A percentile compares a stretch with the other conserved stretches of the same genome.
These are phyloP conservation scores for Candida adriatica DNA, from an alignment of 805 yeast species.

Conservation along the genomic window DNA sequence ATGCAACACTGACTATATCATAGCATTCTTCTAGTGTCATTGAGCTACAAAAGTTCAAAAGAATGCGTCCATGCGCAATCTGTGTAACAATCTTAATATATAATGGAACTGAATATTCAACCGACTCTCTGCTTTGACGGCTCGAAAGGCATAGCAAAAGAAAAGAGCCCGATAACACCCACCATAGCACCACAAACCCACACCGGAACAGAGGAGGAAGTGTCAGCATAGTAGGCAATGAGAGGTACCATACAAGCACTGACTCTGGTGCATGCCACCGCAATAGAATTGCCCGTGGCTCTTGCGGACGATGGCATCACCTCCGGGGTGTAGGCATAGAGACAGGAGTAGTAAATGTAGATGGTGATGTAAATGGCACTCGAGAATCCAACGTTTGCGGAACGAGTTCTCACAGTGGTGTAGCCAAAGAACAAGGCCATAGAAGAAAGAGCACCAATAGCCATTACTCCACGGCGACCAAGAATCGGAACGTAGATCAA, in stretches of 20 bases:
- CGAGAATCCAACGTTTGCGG: conserved; percentile 41
- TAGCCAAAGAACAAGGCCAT: conserved; percentile 56
- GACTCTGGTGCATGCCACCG: conserved; percentile 45
- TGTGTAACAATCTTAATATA: too few relatives aligned
- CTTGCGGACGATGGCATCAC: conserved; percentile 45
- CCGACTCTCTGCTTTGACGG: conserved; percentile 28
- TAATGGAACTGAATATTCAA: too few relatives aligned
- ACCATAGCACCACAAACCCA: conserved; percentile 8
- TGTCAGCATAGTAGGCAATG: conserved; percentile 32
- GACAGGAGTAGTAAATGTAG: conserved; percentile 48
- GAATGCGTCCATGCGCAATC: too few relatives aligned
- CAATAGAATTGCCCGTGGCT: conserved; percentile 55
- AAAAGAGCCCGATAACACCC: conserved; percentile 35
- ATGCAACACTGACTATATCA: too few relatives aligned
- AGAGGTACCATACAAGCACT: conserved; percentile 52
- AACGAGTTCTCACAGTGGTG: conserved; percentile 51
- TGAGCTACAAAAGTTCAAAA: too few relatives aligned
- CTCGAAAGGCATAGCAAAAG: conserved; percentile 42
- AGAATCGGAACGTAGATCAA: conserved; percentile 19
- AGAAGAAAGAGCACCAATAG: conserved; percentile 41
- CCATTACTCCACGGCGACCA: conserved; percentile 55
- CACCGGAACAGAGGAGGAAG: conserved; percentile 7
- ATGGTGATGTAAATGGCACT: conserved; percentile 27
- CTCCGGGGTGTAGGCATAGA: conserved; percentile 64
- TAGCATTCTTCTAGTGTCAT: too few relatives aligned